Conservation (phyloP, 345 rosid species). For the Eutrema yunnanense region DNA sequence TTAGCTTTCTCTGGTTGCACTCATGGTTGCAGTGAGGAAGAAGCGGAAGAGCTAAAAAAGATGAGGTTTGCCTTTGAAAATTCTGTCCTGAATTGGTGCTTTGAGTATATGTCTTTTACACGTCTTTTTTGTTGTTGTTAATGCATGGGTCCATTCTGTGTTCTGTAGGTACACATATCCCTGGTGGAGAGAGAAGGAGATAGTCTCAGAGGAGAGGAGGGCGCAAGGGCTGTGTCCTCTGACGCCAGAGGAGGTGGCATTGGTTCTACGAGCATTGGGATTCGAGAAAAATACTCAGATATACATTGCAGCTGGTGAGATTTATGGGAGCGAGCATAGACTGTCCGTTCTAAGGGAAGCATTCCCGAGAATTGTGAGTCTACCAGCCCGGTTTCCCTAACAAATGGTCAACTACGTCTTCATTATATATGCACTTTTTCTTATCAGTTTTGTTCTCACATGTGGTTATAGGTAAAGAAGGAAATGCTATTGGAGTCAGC, state of each 20-base stretch:
- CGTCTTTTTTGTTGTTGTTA: neutral
- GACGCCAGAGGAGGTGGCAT: conserved; percentile 87
- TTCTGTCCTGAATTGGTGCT: neutral
- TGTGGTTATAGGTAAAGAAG: conserved; percentile 69
- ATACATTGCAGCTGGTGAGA: conserved; percentile 96
- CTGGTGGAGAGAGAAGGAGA: conserved; percentile 99
- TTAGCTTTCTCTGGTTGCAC: conserved; percentile 98
- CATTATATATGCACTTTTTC: neutral
- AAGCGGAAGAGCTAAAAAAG: conserved; percentile 83
- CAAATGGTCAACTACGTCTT: neutral
- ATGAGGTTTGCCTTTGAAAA: conserved; percentile 50
- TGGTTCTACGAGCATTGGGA: conserved; percentile 74
- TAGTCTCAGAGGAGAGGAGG: conserved; percentile 71
- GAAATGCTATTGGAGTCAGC: conserved; percentile 70
- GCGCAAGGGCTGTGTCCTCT: conserved; percentile 88
- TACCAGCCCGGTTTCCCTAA: neutral
- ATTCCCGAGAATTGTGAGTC: conserved; percentile 85
- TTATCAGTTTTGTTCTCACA: conserved; percentile 15
- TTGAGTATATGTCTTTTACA: neutral
- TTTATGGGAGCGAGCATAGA: conserved; percentile 82
- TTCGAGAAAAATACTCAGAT: conserved; percentile 65
- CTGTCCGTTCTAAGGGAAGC: conserved; percentile 68
- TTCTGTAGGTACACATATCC: conserved; percentile 80
- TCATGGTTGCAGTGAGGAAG: conserved; percentile 79
- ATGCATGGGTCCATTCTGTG: neutral